Base-by-base conservation (phyloP, 345 rosid genomes). In the Capsella bursapastoris region DNA sequence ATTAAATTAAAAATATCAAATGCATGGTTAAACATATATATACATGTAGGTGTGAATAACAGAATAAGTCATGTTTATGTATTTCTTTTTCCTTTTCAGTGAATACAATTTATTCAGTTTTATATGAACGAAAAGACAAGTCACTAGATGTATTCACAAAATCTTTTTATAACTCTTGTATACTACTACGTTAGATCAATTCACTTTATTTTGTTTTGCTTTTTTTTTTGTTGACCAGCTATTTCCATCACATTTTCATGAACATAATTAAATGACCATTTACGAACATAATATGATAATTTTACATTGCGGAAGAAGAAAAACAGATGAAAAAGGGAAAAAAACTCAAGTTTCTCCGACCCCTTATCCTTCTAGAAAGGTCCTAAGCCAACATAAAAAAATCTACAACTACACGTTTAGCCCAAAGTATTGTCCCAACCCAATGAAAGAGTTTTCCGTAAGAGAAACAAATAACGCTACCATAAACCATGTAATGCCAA, bases 241-340 rank as follows among this genome's bases (percentile, higher is more conserved):
- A 34, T 37, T 62, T 68, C 8, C 3, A 3, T 35, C 14, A 18
- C 14, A 18, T 57, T 59, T 47, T 58, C 40, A 15, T 44, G 16
- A 64, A 60, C 64, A 68, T 64, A 79, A 22, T 22, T 22, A 22
- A 74, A 62, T 52, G 18, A 68, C 48, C 74, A 72, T 75, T 41
- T 78, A 81, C 84, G 47, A 59, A 37, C 56, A 50, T 75, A 52
- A 82, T 45, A 73, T 71, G 48, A 60, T 18, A 67, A 75, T 77
- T 77, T 82, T 70, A 83, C 81, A 77, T 56, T 55, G 45, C 45
- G 48, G 13, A 66, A 12, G 62, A 35, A 56, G 14, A 66, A 16
- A 55, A 34, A 66, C 35, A 35, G 7, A 43, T 14, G 3, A 8
- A 49, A 8, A 27, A 47, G 32, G 37, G 29, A 2, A 18, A 66